Percentiles rank a stretch among this genome's conserved stretches.
Conservation (phyloP, 2,329 filamentous ascomycete genomes). For the Cladosporium sp. region DNA sequence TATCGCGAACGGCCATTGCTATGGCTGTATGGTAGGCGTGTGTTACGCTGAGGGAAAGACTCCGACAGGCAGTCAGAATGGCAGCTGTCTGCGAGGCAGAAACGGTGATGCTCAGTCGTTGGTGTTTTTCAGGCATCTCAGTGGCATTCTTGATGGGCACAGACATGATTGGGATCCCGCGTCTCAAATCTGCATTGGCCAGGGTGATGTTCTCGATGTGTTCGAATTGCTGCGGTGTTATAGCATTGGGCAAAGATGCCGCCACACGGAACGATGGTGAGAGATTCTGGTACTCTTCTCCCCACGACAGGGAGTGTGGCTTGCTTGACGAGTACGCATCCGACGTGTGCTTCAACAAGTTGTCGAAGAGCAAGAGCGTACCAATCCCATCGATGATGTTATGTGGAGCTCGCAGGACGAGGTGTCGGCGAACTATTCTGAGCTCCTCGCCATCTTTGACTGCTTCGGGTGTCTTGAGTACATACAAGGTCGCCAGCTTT, state of each 20-base stretch:
- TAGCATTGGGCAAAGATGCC: slow-evolving; percentile 1
- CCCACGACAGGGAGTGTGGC: not conserved
- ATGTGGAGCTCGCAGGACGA: slow-evolving; percentile 11
- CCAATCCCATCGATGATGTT: slow-evolving; percentile 15
- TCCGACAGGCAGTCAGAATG: slow-evolving; percentile 5
- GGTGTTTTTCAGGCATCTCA: slow-evolving; percentile 3
- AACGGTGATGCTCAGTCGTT: slow-evolving; percentile 2
- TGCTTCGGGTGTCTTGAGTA: slow-evolving; percentile 7
- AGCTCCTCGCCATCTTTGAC: not conserved
- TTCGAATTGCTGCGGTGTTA: not conserved
- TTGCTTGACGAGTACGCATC: not conserved
- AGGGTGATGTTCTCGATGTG: slow-evolving; percentile 7
- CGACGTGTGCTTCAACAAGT: slow-evolving; percentile 7
- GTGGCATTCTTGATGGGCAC: not conserved
- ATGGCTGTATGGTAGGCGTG: slow-evolving; percentile 17
- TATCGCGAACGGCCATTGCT: slow-evolving; percentile 12
- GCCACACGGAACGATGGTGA: slow-evolving; percentile 12
- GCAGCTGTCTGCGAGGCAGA: slow-evolving; percentile 1
- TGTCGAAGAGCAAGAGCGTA: slow-evolving; percentile 13
- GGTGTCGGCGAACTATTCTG: not conserved
- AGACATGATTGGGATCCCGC: not conserved
- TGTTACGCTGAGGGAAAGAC: slow-evolving; percentile 12
- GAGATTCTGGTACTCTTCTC: slow-evolving; percentile 2
- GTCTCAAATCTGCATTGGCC: slow-evolving; percentile 1
- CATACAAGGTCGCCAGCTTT: not conserved